A percentile compares a stretch with the other conserved stretches of the same genome.
Evolutionary conservation across 2,329 filamentous ascomycete species (phyloP).

Genomic region (Curvularia verruculosa): DNA sequence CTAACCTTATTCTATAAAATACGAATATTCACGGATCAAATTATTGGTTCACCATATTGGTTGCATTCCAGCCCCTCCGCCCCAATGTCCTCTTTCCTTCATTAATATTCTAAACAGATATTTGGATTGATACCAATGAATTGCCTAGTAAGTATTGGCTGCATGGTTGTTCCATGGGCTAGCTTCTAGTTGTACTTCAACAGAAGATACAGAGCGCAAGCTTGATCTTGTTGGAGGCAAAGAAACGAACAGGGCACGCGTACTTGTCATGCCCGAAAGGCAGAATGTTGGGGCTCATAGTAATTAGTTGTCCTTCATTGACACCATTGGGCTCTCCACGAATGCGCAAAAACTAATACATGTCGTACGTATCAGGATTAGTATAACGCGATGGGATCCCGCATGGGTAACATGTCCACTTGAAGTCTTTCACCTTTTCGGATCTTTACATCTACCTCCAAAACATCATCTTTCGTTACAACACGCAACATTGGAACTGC

Average conservation of each 20-base stretch:
- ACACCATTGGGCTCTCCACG: background rate
- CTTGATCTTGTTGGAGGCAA: background rate
- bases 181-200: constrained; percentile 22
- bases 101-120: too few species aligned
- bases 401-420: background rate
- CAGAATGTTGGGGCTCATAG: background rate
- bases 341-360: constrained; percentile 4
- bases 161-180: background rate
- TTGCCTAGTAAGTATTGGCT: too few species aligned
- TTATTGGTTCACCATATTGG: too few species aligned
- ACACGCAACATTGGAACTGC: background rate
- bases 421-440: background rate
- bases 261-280: background rate
- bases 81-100: too few species aligned
- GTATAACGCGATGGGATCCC: background rate
- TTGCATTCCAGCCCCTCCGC: too few species aligned
- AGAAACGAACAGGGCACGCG: background rate
- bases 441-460: background rate
- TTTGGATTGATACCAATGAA: too few species aligned
- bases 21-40: too few species aligned
- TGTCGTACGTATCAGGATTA: background rate
- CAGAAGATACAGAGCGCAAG: constrained; percentile 14
- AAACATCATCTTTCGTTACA: background rate
- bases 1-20: background rate
- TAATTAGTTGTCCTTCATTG: background rate